phyloP scores from a whole-genome alignment of 345 rosid genomes.

The Ricinus communis region DNA sequence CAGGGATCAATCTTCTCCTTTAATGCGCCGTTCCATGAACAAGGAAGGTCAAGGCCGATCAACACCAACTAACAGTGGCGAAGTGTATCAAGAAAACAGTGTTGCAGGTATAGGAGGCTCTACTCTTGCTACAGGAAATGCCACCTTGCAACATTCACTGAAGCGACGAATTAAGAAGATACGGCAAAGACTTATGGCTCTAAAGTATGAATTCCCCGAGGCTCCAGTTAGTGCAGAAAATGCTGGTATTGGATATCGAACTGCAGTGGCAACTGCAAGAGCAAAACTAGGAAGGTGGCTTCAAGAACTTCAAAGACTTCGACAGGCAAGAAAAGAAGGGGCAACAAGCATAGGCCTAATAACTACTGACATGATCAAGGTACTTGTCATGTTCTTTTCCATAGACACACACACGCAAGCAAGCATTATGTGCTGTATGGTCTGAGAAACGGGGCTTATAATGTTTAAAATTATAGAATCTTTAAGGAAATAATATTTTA shows the following conservation, averaged over 20 bases:
- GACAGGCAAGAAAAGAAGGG: conserved; percentile 82
- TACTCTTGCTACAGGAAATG: conserved; percentile 40
- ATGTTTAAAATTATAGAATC: too few species aligned
- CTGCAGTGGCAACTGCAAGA: conserved; percentile 66
- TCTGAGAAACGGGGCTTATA: too few species aligned
- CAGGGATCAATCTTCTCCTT: conserved; percentile 78
- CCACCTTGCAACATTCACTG: conserved; percentile 49
- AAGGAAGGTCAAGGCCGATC: conserved; percentile 62
- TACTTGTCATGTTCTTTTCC: conserved; percentile 26
- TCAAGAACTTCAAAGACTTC: conserved; percentile 75
- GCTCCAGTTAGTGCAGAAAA: conserved; percentile 48
- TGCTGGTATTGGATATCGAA: conserved; percentile 62
- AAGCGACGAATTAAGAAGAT: conserved; percentile 66
- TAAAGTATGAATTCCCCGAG: conserved; percentile 61
- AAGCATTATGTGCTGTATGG: too few species aligned
- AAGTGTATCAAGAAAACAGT: conserved; percentile 50
- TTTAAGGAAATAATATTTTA: too few species aligned
- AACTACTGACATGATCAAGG: conserved; percentile 72
- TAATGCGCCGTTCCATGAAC: conserved; percentile 47
- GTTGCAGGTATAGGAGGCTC: conserved; percentile 32
- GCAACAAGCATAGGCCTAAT: conserved; percentile 67
- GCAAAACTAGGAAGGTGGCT: conserved; percentile 77
- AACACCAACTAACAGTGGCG: conserved; percentile 42
- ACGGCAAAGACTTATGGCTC: conserved; percentile 77
- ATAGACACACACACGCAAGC: not conserved